Evolutionary conservation across 192 early-diverging fungal species (phyloP).

Genomic region (Entomortierella lignicola): DNA sequence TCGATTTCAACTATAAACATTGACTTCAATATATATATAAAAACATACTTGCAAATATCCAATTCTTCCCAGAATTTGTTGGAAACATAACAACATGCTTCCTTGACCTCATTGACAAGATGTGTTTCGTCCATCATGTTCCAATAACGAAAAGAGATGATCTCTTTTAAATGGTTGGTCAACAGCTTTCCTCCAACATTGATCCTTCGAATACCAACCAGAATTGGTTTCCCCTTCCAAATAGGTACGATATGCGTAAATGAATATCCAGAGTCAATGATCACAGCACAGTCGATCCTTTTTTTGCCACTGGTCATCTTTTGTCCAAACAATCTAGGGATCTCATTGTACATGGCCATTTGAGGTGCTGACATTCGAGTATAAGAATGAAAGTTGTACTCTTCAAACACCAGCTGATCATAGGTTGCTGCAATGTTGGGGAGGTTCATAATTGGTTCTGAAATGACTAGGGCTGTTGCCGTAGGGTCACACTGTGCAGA

Average conservation of each 20-base stretch:
- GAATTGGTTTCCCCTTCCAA: constrained; percentile 62
- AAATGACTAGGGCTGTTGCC: constrained; percentile 71
- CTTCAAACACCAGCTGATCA: constrained; percentile 90
- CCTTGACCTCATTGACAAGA: constrained; percentile 87
- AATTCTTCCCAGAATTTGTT: constrained; percentile 73
- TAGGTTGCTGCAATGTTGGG: constrained; percentile 72
- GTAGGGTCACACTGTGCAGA: constrained; percentile 63
- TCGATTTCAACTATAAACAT: too few species aligned
- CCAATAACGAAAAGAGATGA: constrained; percentile 92
- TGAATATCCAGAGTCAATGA: constrained; percentile 87
- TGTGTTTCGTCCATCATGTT: constrained; percentile 96
- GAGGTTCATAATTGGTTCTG: constrained; percentile 87
- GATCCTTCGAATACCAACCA: constrained; percentile 72
- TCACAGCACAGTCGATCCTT: constrained; percentile 69
- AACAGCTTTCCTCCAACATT: constrained; percentile 89
- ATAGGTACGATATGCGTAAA: constrained; percentile 85
- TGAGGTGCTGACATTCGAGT: constrained; percentile 59
- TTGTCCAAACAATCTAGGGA: constrained; percentile 55
- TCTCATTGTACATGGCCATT: constrained; percentile 66
- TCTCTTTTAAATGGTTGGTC: constrained; percentile 90
- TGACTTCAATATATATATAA: too few species aligned
- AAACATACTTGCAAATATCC: constrained; percentile 67
- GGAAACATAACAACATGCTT: constrained; percentile 85
- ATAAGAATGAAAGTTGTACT: constrained; percentile 75
- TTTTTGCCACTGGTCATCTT: constrained; percentile 28